Base-by-base conservation (phyloP, 306 rosid genomes). In the Prinsepia uniflora region DNA sequence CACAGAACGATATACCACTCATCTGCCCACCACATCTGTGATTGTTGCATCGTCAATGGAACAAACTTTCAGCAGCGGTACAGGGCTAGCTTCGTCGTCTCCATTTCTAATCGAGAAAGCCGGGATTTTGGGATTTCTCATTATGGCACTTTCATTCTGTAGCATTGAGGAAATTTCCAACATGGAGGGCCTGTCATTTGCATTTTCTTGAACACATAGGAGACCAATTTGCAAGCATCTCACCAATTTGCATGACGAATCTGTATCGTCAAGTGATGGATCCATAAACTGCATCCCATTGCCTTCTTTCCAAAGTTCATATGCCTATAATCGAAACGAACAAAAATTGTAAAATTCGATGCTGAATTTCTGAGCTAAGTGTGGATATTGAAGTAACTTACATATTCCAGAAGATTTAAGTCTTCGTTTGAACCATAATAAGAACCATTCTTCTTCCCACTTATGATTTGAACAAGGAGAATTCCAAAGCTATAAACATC, bases 401-500 rank as follows among this genome's bases (percentile, higher is more conserved):
- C 87, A 68, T 71, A 81, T 8, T 81, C 81, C 6, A 72, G 42
- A 54, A 81, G 70, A 57, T 48, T 62, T 6, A 76, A 8, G 41
- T 65, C 15, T 63, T 76, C 71, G 5, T 45, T 6, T 4, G 20
- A 17, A 9, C 86, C 78, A 46, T 73, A 76, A 3, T 7, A 13
- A 0, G 13, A 5, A 22, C 45, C 0, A 22, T 5, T 75, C 59
- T 43, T 78, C 53, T 61, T 76, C 14, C 84, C 83, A 68, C 89
- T 71, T 12, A 82, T 73, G 17, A 76, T 82, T 49, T 85, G 84
- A 4, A 84, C 65, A 19, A 82, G 79, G 3, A 82, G 63, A 24
- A 83, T 65, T 17, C 84, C 80, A 71, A 83, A 80, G 24, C 78
- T 77, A 12, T 83, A 83, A 0, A 83, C 78, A 20, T 83, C 73